Conservation (phyloP, 2,329 filamentous ascomycete species). For the Colletotrichum sp. region DNA sequence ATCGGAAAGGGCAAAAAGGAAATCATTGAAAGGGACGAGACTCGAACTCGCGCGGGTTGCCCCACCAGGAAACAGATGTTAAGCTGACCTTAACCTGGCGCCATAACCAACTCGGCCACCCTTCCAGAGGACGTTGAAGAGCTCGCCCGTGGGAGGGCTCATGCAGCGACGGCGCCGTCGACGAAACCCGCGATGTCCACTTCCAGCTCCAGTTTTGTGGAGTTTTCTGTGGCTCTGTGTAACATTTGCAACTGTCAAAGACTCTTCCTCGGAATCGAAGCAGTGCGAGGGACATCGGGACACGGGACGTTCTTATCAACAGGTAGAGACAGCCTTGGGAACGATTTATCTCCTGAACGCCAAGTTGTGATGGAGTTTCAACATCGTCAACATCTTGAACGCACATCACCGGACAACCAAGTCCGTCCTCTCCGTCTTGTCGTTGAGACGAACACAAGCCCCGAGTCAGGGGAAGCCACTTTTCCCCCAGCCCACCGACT, state of each 20-base stretch:
- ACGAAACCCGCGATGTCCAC: background rate
- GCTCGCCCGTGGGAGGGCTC: fast-evolving
- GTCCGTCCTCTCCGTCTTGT: background rate
- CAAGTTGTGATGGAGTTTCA: background rate
- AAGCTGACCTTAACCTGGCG: conserved; percentile 1
- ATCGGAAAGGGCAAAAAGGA: background rate
- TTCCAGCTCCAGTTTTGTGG: background rate
- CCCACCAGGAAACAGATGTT: conserved; percentile 3
- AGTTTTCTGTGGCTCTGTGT: background rate
- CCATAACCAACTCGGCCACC: conserved; percentile 7
- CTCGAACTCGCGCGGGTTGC: conserved; percentile 4
- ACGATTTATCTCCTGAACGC: too few species aligned
- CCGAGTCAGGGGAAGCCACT: background rate
- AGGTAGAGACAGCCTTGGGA: too few species aligned
- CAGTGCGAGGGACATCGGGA: background rate
- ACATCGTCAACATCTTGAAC: background rate
- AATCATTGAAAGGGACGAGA: background rate
- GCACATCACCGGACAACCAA: background rate
- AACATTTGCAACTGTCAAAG: background rate
- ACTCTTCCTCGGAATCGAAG: background rate
- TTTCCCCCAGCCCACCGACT: background rate
- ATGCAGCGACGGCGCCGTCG: background rate
- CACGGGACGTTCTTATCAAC: fast-evolving
- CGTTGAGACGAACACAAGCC: background rate
- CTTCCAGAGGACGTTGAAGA: background rate